Conservation (phyloP, 441 rosid genomes). For the Euphorbia corollata region DNA sequence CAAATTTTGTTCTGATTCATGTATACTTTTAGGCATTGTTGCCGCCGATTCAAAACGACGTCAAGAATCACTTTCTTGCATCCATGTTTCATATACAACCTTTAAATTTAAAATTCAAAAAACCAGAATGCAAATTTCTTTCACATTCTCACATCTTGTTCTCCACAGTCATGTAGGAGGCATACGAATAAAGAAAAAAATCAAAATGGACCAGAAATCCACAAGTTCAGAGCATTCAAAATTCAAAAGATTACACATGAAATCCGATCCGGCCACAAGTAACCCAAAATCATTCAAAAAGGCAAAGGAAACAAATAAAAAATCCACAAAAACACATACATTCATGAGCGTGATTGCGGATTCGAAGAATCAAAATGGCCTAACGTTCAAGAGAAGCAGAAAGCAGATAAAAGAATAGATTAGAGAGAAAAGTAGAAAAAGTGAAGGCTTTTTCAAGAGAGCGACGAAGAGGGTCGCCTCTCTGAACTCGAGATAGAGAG, state of each 20-base stretch:
- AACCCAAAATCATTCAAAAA: background rate
- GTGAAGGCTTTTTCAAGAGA: slow-evolving; percentile 2
- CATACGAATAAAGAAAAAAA: background rate
- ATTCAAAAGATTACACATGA: slow-evolving; percentile 20
- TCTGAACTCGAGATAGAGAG: slow-evolving; percentile 21
- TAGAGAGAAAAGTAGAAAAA: background rate
- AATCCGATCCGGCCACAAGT: slow-evolving; percentile 17
- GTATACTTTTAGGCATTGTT: background rate
- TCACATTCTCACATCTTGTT: slow-evolving; percentile 21
- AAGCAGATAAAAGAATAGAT: slow-evolving; percentile 11
- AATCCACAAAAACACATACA: slow-evolving; percentile 1
- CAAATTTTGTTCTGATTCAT: background rate
- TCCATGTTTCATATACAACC: slow-evolving; percentile 12
- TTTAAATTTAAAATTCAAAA: slow-evolving; percentile 2
- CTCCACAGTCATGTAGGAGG: slow-evolving; percentile 23
- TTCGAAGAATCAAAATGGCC: slow-evolving; percentile 13
- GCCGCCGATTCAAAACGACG: background rate
- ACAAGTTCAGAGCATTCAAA: slow-evolving; percentile 29
- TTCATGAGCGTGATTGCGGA: background rate
- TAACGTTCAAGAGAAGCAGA: slow-evolving; percentile 24
- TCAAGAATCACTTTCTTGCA: slow-evolving; percentile 10
- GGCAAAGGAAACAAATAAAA: slow-evolving; percentile 9
- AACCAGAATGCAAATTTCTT: slow-evolving; percentile 12
- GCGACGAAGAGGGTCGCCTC: slow-evolving; percentile 19
- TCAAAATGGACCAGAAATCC: background rate